Base-by-base conservation (phyloP, 768 basidiomycete species). In the Trametes cinnabarina region DNA sequence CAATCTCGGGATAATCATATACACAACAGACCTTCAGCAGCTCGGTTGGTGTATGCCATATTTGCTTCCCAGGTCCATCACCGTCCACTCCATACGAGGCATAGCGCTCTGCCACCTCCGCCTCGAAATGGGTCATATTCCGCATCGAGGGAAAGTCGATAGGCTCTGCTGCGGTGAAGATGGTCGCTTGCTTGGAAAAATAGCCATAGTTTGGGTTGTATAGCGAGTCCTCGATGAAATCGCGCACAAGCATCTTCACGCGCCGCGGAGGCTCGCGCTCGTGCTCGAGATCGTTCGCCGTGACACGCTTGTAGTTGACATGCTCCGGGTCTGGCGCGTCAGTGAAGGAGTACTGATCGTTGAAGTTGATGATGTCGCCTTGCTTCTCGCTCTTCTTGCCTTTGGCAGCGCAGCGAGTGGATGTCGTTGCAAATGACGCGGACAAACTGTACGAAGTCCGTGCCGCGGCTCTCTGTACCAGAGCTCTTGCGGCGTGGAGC, bases 21-120 rank as follows among this genome's bases (percentile, higher is more conserved):
- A 9, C 34, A 43, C 23, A 9, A 70, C 80, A 49, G 66, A 95
- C 97, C 84, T 95, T 94, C 79, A 99, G 98, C 28, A 99, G 73
- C 69, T 98, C 97, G 0, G 94, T 96, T 0, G 97, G 97, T 1
- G 97, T 99, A 73, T 99, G 97, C 97, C 97, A 99, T 52, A 99
- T 76, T 74, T 99, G 96, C 66, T 84, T 82, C 6, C 94, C 92
- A 20, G 87, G 86, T 10, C 88, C 89, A 35, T 84, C 78, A 61
- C 74, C 79, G 65, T 85, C 81, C 28, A 76, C 73, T 15, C 88
- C 88, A 66, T 92, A 90, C 20, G 80, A 77, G 46, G 82, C 79
- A 69, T 98, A 98, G 63, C 85, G 81, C 63, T 75, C 73, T 6
- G 88, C 87, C n/a, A 98, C 83, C 61, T 84, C 83, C 52, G 86